Evolutionary conservation across 495 filamentous ascomycete species (phyloP).

Genomic region (Trypethelium eluteriae): DNA sequence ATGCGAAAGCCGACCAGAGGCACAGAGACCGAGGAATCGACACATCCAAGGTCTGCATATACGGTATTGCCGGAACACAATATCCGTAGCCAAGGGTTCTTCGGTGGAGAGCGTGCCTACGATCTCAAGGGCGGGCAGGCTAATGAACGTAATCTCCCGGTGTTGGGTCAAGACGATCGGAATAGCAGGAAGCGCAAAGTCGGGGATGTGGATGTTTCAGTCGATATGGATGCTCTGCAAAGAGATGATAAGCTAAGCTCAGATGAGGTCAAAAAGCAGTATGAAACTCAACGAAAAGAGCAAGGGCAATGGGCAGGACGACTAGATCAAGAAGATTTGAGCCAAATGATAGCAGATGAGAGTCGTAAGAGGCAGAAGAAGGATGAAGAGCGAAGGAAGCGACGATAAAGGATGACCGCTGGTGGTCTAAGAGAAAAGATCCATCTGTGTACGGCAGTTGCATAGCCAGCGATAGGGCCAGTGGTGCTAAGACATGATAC

Average conservation of each 20-base stretch:
- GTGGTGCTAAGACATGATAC: slow-evolving; percentile 8
- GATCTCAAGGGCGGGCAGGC: slow-evolving; percentile 56
- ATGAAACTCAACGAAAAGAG: slow-evolving; percentile 68
- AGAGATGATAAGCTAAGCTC: slow-evolving; percentile 62
- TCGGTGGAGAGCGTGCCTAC: slow-evolving; percentile 87
- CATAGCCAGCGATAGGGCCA: neutral
- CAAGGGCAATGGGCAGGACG: slow-evolving; percentile 62
- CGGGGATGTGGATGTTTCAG: slow-evolving; percentile 84
- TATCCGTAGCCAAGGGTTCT: slow-evolving; percentile 80
- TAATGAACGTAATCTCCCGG: slow-evolving; percentile 48
- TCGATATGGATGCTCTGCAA: slow-evolving; percentile 72
- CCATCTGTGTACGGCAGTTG: slow-evolving; percentile 3
- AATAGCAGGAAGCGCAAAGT: slow-evolving; percentile 79
- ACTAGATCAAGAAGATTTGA: slow-evolving; percentile 77
- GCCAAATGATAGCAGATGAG: slow-evolving; percentile 93
- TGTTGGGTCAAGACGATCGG: slow-evolving; percentile 76
- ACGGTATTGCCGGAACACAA: slow-evolving; percentile 85
- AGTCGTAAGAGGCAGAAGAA: slow-evolving; percentile 79
- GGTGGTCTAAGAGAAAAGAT: slow-evolving; percentile 4
- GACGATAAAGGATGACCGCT: slow-evolving; percentile 30
- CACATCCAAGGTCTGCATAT: slow-evolving; percentile 66
- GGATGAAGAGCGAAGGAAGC: slow-evolving; percentile 65
- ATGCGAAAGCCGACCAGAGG: slow-evolving; percentile 80
- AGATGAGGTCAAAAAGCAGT: slow-evolving; percentile 60
- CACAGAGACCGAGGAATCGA: slow-evolving; percentile 78